Base-by-base conservation (phyloP, 2,329 filamentous ascomycete genomes). In the Fusarium humuli region DNA sequence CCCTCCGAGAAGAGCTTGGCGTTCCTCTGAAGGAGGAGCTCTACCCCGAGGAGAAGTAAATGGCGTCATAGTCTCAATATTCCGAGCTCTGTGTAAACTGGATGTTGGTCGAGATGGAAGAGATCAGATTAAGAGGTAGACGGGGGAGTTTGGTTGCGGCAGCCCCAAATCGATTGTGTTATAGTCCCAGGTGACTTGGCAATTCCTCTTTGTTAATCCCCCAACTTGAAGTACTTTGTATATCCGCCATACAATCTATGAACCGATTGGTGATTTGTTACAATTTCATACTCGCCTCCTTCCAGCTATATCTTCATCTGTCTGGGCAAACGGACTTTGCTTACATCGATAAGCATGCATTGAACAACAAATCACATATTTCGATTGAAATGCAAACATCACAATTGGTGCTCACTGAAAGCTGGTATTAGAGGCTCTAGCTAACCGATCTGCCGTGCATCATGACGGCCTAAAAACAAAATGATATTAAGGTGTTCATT, bases 1-100 rank as follows among this genome's bases (percentile, higher is more conserved):
- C 91, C 72, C 87, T 98, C 78, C 91, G 94, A 78, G 93, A 97
- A 87, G 95, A 98, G 86, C 90, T 98, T 71, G 95, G 95, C 77
- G 90, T 98, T 77, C 86, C 89, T 73, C 88, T 98, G 77, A 97
- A 96, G 88, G 95, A 98, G 88, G 90, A 93, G 78, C 87, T 98
- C 82, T 98, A 94, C 85, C 94, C 95, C 65, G 87, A 90, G 80
- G 80, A 81, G 77, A 79, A 85, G 78, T 81, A 81, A 82, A 84
- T 52, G 57, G 66, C 75, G 42, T 40, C 56, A 34, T 53, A 48
- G 67, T 57, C 63, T 71, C 56, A 60, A 54, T 65, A 55, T 68
- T 70, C 63, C 67, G 61, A 71, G 61, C 61, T 55, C 63, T 69
- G 63, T 69, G 77, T 82, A 80, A 80, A 82, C 76, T 61, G 63